Percentiles rank a stretch among this genome's conserved stretches.
These are phyloP conservation scores for Globisporangium paroecandrum DNA, from an alignment of 352 stramenopile genomes.

Conservation along the genomic window DNA sequence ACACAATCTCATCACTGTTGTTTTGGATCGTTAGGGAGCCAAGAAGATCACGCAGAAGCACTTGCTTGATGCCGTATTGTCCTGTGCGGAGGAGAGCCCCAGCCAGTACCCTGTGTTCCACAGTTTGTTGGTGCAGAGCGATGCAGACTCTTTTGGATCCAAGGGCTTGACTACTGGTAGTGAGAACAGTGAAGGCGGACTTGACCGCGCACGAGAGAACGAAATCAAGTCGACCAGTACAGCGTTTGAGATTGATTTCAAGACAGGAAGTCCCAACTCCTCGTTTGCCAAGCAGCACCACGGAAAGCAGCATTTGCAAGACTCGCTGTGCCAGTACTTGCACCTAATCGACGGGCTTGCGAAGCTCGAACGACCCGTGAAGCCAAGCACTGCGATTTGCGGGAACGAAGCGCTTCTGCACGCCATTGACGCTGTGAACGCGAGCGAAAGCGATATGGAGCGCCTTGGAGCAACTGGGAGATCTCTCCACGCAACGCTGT, in stretches of 20 bases:
- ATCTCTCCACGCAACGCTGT: conserved; percentile 1
- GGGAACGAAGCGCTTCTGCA: conserved; percentile 58
- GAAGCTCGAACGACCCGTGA: conserved; percentile 34
- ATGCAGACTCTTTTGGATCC: not conserved
- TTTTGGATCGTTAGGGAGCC: not conserved
- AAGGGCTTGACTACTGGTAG: not conserved
- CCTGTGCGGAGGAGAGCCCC: not conserved
- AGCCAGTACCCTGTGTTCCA: not conserved
- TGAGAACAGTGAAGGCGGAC: not conserved
- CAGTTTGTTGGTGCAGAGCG: not conserved
- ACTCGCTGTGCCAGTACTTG: conserved; percentile 36
- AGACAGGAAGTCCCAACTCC: not conserved
- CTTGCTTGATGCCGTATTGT: not conserved
- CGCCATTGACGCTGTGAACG: conserved; percentile 22
- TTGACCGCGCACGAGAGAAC: not conserved
- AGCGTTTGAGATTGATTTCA: conserved; percentile 8
- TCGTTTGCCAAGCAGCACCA: not conserved
- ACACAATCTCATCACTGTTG: not conserved
- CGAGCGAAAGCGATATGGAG: not conserved
- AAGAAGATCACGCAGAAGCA: conserved; percentile 2
- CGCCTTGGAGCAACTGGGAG: not conserved
- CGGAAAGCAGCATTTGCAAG: not conserved
- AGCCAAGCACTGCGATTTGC: conserved; percentile 64
- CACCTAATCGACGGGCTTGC: conserved; percentile 48
- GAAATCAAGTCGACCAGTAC: not conserved